phyloP scores from a whole-genome alignment of 345 rosid genomes.

The Syzygium aqueum region DNA sequence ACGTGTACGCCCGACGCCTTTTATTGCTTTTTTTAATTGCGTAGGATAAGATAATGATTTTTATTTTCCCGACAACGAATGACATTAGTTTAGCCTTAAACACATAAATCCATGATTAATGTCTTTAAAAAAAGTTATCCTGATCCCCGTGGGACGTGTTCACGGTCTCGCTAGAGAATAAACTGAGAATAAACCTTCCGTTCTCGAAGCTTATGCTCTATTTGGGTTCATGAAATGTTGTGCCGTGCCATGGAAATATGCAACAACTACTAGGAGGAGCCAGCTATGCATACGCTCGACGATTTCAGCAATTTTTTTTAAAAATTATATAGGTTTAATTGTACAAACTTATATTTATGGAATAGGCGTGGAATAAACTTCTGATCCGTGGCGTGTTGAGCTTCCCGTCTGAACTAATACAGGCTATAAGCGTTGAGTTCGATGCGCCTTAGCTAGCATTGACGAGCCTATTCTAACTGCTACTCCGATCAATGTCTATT shows the following conservation, averaged over 20 bases:
- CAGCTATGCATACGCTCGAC: neutral
- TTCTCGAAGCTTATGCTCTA: neutral
- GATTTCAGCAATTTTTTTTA: neutral
- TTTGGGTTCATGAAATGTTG: neutral
- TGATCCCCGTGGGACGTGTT: neutral
- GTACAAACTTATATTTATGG: neutral
- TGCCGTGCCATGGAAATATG: neutral
- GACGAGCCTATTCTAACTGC: neutral
- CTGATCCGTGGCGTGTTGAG: neutral
- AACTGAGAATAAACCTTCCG: neutral
- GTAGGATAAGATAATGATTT: neutral
- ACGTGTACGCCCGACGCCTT: too few relatives aligned
- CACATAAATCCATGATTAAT: neutral
- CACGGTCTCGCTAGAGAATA: too few relatives aligned
- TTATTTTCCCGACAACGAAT: neutral
- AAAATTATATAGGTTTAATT: neutral
- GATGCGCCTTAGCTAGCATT: neutral
- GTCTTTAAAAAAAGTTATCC: neutral
- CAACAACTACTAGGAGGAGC: neutral
- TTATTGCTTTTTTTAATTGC: too few relatives aligned
- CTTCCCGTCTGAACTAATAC: neutral
- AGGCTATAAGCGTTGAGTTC: neutral
- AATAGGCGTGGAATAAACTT: neutral
- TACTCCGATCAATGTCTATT: neutral
- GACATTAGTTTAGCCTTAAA: neutral